Evolutionary conservation across 345 rosid genomes (phyloP).

Genomic region (Brassica cretica): DNA sequence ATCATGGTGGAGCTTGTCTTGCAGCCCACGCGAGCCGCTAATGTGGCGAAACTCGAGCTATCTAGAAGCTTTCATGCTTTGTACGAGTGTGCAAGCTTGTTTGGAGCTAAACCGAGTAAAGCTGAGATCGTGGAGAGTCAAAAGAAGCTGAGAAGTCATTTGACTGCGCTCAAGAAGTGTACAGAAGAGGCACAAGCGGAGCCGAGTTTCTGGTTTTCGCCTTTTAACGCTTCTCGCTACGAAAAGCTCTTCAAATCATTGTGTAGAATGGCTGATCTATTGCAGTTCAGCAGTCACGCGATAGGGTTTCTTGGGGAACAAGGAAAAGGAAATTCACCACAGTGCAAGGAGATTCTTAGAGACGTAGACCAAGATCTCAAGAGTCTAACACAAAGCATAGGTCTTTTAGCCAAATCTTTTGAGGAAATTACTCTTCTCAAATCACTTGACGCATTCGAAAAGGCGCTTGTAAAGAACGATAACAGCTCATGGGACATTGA

Average conservation of each 20-base stretch:
- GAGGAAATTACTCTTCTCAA: slow-evolving; percentile 53
- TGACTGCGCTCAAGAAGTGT: slow-evolving; percentile 52
- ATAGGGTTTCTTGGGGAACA: slow-evolving; percentile 49
- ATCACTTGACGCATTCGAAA: slow-evolving; percentile 49
- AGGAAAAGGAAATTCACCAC: slow-evolving; percentile 38
- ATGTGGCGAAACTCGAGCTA: slow-evolving; percentile 63
- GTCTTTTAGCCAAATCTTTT: slow-evolving; percentile 52
- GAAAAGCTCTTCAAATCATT: slow-evolving; percentile 56
- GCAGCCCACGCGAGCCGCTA: slow-evolving; percentile 71
- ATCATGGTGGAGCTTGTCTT: slow-evolving; percentile 59
- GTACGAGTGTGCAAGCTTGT: slow-evolving; percentile 46
- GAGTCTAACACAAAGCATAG: slow-evolving; percentile 44
- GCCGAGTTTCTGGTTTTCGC: slow-evolving; percentile 85
- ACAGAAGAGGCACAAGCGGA: slow-evolving; percentile 78
- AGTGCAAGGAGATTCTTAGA: slow-evolving; percentile 40
- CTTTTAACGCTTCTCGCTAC: slow-evolving; percentile 60
- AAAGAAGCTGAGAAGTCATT: slow-evolving; percentile 48
- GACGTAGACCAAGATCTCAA: slow-evolving; percentile 56
- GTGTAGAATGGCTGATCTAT: slow-evolving; percentile 60
- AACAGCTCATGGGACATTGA: slow-evolving; percentile 51
- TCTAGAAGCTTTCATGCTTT: slow-evolving; percentile 48
- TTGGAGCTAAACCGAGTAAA: slow-evolving; percentile 43
- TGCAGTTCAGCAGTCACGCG: slow-evolving; percentile 54
- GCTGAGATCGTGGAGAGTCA: slow-evolving; percentile 45
- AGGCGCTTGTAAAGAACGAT: slow-evolving; percentile 42